Evolutionary conservation across 495 filamentous ascomycete genomes (phyloP), one percentile per base, ranked within the genome.

Genomic region (Annulohypoxylon moriforme): DNA sequence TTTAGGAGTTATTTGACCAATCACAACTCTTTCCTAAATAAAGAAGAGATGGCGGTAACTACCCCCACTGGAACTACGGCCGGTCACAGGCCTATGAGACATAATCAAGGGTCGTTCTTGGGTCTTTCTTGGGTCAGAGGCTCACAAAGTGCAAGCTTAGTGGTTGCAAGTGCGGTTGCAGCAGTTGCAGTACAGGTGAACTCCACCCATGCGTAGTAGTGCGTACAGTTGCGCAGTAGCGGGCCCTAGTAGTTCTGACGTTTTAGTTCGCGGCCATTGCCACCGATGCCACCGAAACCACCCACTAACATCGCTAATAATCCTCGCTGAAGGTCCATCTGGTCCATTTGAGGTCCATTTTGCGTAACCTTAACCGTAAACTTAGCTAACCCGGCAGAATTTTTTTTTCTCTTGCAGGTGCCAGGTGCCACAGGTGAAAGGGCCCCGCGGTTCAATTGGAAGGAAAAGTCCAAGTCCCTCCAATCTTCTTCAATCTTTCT

Each of bases 391-490:
- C 66, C 42, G 69, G 69, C 64, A 72, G 69, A 72, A 72, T 60
- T 72, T 72, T 72, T 60, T 38, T 47, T 27, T 22, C 18, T 58
- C 56, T 62, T 62, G 44, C 56, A 52, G 44, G 40, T 60, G 47
- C 40, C 9, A 44, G 40, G 40, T 40, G 14, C 49, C 29, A 49
- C 58, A 59, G 68, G 57, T 59, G 63, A 64, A 64, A 49, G 46
- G 46, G 64, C 70, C 65, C 70, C 65, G 70, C 64, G 70, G 70
- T 65, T 29, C 55, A 64, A 72, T 64, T 68, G 52, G 58, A 58
- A 67, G 31, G 59, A 65, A 27, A 61, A 65, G 65, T 22, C 14
- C 47, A 42, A 52, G 24, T 68, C 61, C 71, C 60, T 73, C 71
- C 65, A 69, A 69, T 69, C 57, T 73, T 62, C 57, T 66, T 73